A percentile compares a stretch with the other conserved stretches of the same genome.
phyloP scores from a whole-genome alignment of 371 early-diverging fungal genomes.

The Ordospora colligata region DNA sequence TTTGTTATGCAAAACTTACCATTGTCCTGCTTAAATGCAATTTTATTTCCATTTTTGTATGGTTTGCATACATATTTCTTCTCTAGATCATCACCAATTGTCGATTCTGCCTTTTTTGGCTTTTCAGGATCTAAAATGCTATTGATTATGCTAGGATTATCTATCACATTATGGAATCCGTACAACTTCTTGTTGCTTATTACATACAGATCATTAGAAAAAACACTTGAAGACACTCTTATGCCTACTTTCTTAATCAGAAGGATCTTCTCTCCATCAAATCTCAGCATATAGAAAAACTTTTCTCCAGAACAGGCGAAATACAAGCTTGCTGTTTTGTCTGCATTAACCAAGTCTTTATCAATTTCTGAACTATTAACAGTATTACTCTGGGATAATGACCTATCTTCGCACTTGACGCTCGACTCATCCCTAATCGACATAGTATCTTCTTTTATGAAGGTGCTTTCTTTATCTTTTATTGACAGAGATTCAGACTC shows the following conservation, averaged over 20 bases:
- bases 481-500: neutral
- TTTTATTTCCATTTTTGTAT: neutral
- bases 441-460: neutral
- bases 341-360: neutral
- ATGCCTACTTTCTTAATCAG: neutral
- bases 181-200: slow-evolving; percentile 22
- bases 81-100: neutral
- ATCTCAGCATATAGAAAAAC: slow-evolving; percentile 28
- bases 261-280: neutral
- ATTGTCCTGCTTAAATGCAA: slow-evolving; percentile 6
- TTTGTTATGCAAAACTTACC: neutral
- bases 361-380: neutral
- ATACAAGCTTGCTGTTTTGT: neutral
- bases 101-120: neutral
- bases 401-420: too few species aligned
- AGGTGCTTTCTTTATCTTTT: neutral
- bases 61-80: slow-evolving; percentile 34
- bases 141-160: neutral
- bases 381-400: too few species aligned
- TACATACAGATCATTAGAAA: slow-evolving; percentile 19
- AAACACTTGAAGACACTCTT: slow-evolving; percentile 1
- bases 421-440: neutral
- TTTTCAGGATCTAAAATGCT: neutral
- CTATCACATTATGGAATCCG: slow-evolving; percentile 5
- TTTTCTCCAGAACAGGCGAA: slow-evolving; percentile 18